Percentiles rank a stretch among this genome's conserved stretches.
phyloP scores from a whole-genome alignment of 2,329 filamentous ascomycete genomes.

The Hirsutella thompsonii region DNA sequence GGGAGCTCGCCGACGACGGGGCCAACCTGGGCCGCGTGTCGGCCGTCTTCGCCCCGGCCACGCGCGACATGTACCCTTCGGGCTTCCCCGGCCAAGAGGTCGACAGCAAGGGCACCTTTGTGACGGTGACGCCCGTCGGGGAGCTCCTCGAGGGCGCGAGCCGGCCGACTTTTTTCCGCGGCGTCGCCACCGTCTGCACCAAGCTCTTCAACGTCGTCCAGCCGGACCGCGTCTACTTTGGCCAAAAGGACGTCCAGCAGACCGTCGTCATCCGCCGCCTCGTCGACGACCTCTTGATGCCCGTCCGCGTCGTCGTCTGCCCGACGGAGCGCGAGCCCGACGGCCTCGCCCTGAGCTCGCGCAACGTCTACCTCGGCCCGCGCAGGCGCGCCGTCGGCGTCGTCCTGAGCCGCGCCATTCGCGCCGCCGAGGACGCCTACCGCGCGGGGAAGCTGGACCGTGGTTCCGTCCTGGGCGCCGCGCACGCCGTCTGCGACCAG shows the following conservation, averaged over 20 bases:
- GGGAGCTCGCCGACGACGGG: slow-evolving; percentile 52
- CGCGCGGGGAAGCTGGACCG: slow-evolving; percentile 37
- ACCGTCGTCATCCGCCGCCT: slow-evolving; percentile 79
- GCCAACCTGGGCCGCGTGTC: slow-evolving; percentile 54
- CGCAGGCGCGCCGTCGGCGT: slow-evolving; percentile 60
- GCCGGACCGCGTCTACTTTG: slow-evolving; percentile 73
- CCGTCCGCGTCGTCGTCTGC: slow-evolving; percentile 60
- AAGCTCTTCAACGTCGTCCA: slow-evolving; percentile 45
- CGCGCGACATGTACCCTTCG: slow-evolving; percentile 76
- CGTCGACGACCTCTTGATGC: slow-evolving; percentile 76
- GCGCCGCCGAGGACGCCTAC: slow-evolving; percentile 58
- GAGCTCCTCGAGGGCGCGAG: slow-evolving; percentile 73
- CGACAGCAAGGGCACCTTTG: slow-evolving; percentile 72
- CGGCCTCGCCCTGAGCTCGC: slow-evolving; percentile 79
- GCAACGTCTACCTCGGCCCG: slow-evolving; percentile 83
- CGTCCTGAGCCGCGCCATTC: slow-evolving; percentile 58
- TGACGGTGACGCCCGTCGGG: slow-evolving; percentile 77
- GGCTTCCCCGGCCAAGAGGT: slow-evolving; percentile 61
- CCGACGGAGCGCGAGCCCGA: slow-evolving; percentile 65
- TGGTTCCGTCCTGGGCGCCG: slow-evolving; percentile 58
- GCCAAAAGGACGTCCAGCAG: slow-evolving; percentile 96
- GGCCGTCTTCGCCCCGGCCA: slow-evolving; percentile 78
- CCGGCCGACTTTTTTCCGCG: slow-evolving; percentile 88
- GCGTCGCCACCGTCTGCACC: slow-evolving; percentile 92
- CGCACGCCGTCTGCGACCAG: slow-evolving; percentile 43